Base-by-base conservation (phyloP, 768 basidiomycete species). In the Tylopilus sp. region DNA sequence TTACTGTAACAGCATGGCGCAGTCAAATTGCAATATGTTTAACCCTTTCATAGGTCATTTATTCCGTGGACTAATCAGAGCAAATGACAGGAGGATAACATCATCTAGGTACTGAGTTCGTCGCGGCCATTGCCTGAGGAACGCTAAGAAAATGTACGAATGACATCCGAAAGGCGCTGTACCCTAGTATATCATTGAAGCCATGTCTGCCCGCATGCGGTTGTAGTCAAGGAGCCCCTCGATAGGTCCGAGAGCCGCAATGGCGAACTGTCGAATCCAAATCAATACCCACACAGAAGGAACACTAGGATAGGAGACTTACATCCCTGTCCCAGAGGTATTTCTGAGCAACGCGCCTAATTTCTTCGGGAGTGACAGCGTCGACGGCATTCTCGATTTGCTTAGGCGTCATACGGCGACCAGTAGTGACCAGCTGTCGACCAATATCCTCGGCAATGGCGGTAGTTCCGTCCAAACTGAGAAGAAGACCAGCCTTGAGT, bases 381-480 rank as follows among this genome's bases (percentile, higher is more conserved):
- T 98, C 93, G 40, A 98, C 83, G 22, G 92, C 91, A 50, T 79
- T 79, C 78, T 98, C 97, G 57, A 95, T 93, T 73, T 99, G 92
- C 69, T 86, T 81, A 44, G 97, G 95, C 17, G 94, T 88, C 73
- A 88, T 79, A 62, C 97, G 79, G 57, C 79, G 85, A 49, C 97
- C 97, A 56, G 85, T 92, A 30, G 95, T 98, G 53, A 99, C 91
- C 53, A 99, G 79, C 68, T 98, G 95, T 61, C 95, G 77, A n/a
- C 97, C 95, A 71, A 98, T 94, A 64, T 99, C 97, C 76, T 99
- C 97, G 30, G 97, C 95, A 55, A 95, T 81, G 47, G 94, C 92
- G 28, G 94, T 98, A 17, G 92, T 88, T n/a, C 97, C 97, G 62
- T 98, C 97, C 39, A 98, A 76, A 52, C 86, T 79, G 44, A 99